Evolutionary conservation across 306 rosid species (phyloP).

Genomic region (Hippophae tibetana): DNA sequence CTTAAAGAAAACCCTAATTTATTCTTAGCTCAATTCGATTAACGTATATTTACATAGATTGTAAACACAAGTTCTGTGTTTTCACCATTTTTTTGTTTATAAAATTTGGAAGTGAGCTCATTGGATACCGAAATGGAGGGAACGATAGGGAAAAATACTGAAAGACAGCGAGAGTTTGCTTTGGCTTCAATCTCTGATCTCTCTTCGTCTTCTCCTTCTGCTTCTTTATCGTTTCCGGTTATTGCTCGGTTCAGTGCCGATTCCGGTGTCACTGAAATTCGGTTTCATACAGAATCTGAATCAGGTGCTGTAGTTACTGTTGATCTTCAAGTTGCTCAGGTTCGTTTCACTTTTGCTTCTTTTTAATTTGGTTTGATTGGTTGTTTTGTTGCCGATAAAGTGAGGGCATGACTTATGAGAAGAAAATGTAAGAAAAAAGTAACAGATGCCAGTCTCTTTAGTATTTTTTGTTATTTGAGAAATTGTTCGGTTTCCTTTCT

Average conservation of each 20-base stretch:
- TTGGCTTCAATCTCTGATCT: conserved; percentile 51
- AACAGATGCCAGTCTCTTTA: background rate
- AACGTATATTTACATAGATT: background rate
- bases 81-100: background rate
- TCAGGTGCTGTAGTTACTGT: conserved; percentile 25
- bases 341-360: conserved; percentile 19
- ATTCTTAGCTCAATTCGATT: background rate
- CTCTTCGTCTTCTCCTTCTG: conserved; percentile 25
- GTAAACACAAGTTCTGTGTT: background rate
- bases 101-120: conserved; percentile 15
- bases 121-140: conserved; percentile 45
- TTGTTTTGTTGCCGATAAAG: background rate
- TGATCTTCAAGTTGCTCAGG: conserved; percentile 61
- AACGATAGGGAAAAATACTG: conserved; percentile 26
- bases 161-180: conserved; percentile 39
- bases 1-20: conserved; percentile 62
- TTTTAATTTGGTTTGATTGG: background rate
- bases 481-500: too few relatives aligned
- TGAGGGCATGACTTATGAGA: background rate
- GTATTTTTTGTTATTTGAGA: background rate
- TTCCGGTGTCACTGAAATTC: conserved; percentile 38
- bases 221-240: conserved; percentile 33
- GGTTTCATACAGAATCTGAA: conserved; percentile 36
- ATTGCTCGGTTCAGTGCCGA: conserved; percentile 50
- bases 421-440: background rate